Evolutionary conservation across 1,284 basidiomycete species (phyloP), one percentile per base, ranked within the genome.

Genomic region (Erythrobasidium hasegawianum): DNA sequence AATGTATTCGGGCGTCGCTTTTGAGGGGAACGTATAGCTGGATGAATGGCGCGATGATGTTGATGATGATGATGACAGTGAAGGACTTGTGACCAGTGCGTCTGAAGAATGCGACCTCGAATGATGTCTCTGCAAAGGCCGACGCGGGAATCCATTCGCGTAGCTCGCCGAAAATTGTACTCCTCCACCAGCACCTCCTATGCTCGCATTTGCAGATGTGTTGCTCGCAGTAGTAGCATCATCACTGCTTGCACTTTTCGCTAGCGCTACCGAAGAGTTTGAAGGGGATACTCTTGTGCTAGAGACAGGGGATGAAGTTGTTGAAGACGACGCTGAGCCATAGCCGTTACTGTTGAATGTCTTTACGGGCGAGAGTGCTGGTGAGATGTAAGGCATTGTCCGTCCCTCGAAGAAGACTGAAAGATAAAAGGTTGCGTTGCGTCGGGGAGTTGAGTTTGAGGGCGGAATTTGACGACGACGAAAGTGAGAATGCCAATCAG

Each of bases 331-430:
- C 1, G 61, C 41, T 2, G 22, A 33, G 8, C 55, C 40, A 10
- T 24, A 41, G 20, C 39, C 61, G 16, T 52, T 38, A 8, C 52
- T 56, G 24, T 40, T 24, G 24, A 65, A 65, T 10, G 56, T 27
- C 56, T 39, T 57, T 22, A 49, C 53, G 38, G 62, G 62, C n/a
- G 62, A 65, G 43, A 65, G 43, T 29, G 62, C 41, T 26, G 62
- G 62, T 24, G 62, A 65, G n/a, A 65, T 58, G 56, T 65, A 65
- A 20, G 62, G 62, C 62, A 65, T 65, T 18, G 29, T 47, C n/a
- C n/a, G n/a, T n/a, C n/a, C n/a, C n/a, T n/a, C n/a, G n/a, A n/a
- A n/a, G n/a, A n/a, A n/a, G n/a, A n/a, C n/a, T n/a, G n/a, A n/a
- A n/a, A n/a, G n/a, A n/a, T n/a, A n/a, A n/a, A n/a, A n/a, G n/a